A percentile compares a stretch with the other conserved stretches of the same genome.
Conservation (phyloP, 1,284 basidiomycete genomes). For the Termitomyces sp. region DNA sequence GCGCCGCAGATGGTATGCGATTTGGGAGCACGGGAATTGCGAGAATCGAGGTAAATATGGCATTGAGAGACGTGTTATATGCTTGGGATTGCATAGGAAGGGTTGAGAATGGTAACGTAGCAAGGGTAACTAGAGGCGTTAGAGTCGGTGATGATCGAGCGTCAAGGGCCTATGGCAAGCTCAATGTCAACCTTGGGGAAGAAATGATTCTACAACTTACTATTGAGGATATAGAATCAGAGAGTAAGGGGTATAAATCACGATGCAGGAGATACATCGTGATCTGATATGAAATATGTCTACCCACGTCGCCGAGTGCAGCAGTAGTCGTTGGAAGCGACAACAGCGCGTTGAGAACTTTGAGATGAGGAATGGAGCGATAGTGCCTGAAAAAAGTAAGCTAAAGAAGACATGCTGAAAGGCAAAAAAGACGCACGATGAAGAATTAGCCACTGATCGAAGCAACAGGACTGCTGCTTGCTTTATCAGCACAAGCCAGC, state of each 20-base stretch:
- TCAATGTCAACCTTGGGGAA: neutral
- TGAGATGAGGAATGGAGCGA: conserved; percentile 34
- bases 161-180: conserved; percentile 36
- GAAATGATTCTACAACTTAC: conserved; percentile 20
- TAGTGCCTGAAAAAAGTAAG: conserved; percentile 28
- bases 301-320: conserved; percentile 25
- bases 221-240: conserved; percentile 27
- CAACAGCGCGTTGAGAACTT: conserved; percentile 35
- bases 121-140: conserved; percentile 37
- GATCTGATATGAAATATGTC: conserved; percentile 24
- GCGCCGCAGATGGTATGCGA: conserved; percentile 51
- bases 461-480: conserved; percentile 46
- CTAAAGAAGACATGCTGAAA: neutral
- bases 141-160: conserved; percentile 35
- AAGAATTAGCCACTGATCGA: conserved; percentile 39
- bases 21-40: conserved; percentile 64
- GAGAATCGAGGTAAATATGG: conserved; percentile 46
- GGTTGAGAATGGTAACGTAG: conserved; percentile 34
- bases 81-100: conserved; percentile 26
- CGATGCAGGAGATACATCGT: conserved; percentile 38
- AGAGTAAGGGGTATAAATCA: conserved; percentile 36
- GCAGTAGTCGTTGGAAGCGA: conserved; percentile 20
- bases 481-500: conserved; percentile 56
- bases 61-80: conserved; percentile 28
- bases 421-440: conserved; percentile 36